These are phyloP conservation scores for Fusarium devonianum DNA, from an alignment of 2,329 filamentous ascomycete genomes.

Conservation along the genomic window DNA sequence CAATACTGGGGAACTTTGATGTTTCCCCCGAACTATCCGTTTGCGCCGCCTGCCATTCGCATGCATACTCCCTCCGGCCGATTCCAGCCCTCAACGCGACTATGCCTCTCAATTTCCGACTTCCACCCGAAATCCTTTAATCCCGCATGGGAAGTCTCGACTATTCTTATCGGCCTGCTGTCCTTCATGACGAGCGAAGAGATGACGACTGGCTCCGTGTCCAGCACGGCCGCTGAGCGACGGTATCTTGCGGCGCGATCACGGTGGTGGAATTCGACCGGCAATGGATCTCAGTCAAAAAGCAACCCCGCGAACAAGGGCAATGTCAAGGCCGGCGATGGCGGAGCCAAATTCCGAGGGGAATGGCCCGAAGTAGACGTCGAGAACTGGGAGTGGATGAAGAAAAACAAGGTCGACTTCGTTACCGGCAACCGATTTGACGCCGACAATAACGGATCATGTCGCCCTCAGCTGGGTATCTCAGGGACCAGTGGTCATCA, in stretches of 20 bases:
- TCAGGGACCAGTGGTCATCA: constrained; percentile 66
- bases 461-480: constrained; percentile 65
- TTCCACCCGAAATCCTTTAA: constrained; percentile 99
- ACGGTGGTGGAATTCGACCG: constrained; percentile 96
- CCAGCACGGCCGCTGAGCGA: constrained; percentile 78
- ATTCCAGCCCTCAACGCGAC: constrained; percentile 89
- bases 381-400: constrained; percentile 94
- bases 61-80: constrained; percentile 98
- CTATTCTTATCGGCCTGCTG: constrained; percentile 90
- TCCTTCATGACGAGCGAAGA: constrained; percentile 99
- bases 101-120: constrained; percentile 95
- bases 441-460: constrained; percentile 59
- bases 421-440: constrained; percentile 70
- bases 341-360: constrained; percentile 84
- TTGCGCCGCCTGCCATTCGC: constrained; percentile 94
- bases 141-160: constrained; percentile 96
- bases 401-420: constrained; percentile 79
- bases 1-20: constrained; percentile 98
- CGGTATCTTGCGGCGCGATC: constrained; percentile 78
- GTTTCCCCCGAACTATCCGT: constrained; percentile 96
- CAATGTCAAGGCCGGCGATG: constrained; percentile 90
- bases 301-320: constrained; percentile 66
- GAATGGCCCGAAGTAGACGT: constrained; percentile 91
- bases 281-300: constrained; percentile 75
- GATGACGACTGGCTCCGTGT: constrained; percentile 94